Evolutionary conservation across 495 filamentous ascomycete genomes (phyloP).

Genomic region (Trichoderma virens): DNA sequence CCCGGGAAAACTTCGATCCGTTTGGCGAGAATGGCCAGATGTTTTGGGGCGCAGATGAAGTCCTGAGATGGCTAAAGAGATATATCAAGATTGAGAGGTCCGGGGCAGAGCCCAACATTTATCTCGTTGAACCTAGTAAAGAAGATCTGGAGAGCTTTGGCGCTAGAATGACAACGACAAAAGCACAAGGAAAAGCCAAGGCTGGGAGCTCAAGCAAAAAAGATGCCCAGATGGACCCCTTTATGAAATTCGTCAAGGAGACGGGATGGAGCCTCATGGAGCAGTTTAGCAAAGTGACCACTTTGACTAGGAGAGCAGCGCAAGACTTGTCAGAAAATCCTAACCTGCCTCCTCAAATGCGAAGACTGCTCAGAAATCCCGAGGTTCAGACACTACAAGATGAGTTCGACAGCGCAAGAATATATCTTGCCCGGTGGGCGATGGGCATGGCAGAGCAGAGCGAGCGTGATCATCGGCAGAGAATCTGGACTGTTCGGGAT

Average conservation of each 20-base stretch:
- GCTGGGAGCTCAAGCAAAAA: constrained; percentile 14
- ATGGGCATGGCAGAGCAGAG: constrained; percentile 98
- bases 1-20: constrained; percentile 79
- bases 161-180: constrained; percentile 39
- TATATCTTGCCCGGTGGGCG: constrained; percentile 93
- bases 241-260: constrained; percentile 91
- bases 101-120: constrained; percentile 76
- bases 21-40: constrained; percentile 77
- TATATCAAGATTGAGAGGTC: constrained; percentile 80
- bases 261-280: constrained; percentile 93
- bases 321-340: constrained; percentile 88
- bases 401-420: constrained; percentile 90
- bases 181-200: background rate
- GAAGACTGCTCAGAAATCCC: constrained; percentile 77
- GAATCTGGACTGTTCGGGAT: constrained; percentile 90
- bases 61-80: constrained; percentile 78
- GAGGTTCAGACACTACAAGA: constrained; percentile 93
- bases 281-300: constrained; percentile 92
- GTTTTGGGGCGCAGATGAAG: constrained; percentile 97
- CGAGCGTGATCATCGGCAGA: constrained; percentile 70
- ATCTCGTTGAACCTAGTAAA: constrained; percentile 76
- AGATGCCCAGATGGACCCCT: constrained; percentile 86
- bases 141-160: constrained; percentile 83
- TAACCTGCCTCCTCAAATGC: constrained; percentile 76
- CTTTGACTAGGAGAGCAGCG: constrained; percentile 84